These are phyloP conservation scores for Pilobolus umbonatus DNA, from an alignment of 192 early-diverging fungal genomes.

Conservation along the genomic window DNA sequence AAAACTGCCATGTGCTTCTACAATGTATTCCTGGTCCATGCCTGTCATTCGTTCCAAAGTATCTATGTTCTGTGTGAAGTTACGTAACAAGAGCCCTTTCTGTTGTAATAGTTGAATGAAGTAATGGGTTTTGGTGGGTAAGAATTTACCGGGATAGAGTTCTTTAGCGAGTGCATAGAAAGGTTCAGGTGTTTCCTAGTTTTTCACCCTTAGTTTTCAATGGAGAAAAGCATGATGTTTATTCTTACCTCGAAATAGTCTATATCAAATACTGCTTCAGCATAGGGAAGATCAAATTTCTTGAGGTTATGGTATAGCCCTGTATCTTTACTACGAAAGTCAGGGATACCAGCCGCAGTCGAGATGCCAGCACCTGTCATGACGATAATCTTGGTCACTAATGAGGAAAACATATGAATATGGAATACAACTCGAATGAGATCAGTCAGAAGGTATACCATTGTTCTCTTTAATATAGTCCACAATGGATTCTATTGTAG, in stretches of 20 bases:
- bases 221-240: background rate
- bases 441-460: slow-evolving; percentile 16
- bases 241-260: slow-evolving; percentile 66
- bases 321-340: slow-evolving; percentile 88
- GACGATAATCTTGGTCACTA: slow-evolving; percentile 69
- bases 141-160: slow-evolving; percentile 75
- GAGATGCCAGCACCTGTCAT: slow-evolving; percentile 94
- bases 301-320: slow-evolving; percentile 91
- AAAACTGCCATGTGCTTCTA: slow-evolving; percentile 97
- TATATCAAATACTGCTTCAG: slow-evolving; percentile 94
- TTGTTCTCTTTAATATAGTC: slow-evolving; percentile 19
- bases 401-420: background rate
- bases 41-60: slow-evolving; percentile 86
- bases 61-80: slow-evolving; percentile 98
- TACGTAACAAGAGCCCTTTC: slow-evolving; percentile 66
- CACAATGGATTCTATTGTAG: slow-evolving; percentile 35
- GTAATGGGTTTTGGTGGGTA: slow-evolving; percentile 84
- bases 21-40: slow-evolving; percentile 58
- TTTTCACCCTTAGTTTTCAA: background rate
- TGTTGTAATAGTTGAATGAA: slow-evolving; percentile 76
- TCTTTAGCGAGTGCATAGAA: slow-evolving; percentile 90
- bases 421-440: background rate
- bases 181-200: slow-evolving; percentile 70
- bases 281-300: slow-evolving; percentile 85
- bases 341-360: slow-evolving; percentile 82